Conservation (phyloP, 305 asterid genomes). For the Fraxinus sp. region DNA sequence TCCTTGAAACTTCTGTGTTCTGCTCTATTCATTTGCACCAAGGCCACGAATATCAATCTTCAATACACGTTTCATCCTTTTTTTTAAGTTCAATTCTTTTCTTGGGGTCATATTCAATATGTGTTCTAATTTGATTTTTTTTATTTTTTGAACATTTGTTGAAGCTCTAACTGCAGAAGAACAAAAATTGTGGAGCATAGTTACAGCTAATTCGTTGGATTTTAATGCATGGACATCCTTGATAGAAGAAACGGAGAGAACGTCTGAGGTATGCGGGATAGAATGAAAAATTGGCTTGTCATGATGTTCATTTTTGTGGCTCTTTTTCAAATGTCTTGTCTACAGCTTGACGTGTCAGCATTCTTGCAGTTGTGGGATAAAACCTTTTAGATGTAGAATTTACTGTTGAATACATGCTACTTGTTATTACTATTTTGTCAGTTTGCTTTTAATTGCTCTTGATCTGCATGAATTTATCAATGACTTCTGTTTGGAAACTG, state of each 20-base stretch:
- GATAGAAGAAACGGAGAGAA: conserved; percentile 91
- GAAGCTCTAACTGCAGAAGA: conserved; percentile 84
- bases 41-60: not conserved
- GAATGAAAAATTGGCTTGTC: not conserved
- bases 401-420: not conserved
- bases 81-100: not conserved
- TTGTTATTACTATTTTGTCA: not conserved
- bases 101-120: not conserved
- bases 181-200: conserved; percentile 94
- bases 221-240: conserved; percentile 93
- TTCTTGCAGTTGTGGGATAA: not conserved
- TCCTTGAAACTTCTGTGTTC: not conserved
- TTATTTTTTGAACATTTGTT: conserved; percentile 20
- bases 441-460: not conserved
- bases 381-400: not conserved
- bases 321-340: not conserved
- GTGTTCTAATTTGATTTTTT: conserved; percentile 7
- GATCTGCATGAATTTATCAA: conserved; percentile 1
- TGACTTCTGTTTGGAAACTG: not conserved
- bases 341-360: conserved; percentile 1
- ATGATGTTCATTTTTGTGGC: not conserved
- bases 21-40: not conserved
- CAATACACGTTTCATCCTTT: not conserved
- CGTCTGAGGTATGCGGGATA: conserved; percentile 62
- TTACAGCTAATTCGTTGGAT: conserved; percentile 78